Base-by-base conservation (phyloP, 1,284 basidiomycete genomes). In the Kwoniella shivajii region DNA sequence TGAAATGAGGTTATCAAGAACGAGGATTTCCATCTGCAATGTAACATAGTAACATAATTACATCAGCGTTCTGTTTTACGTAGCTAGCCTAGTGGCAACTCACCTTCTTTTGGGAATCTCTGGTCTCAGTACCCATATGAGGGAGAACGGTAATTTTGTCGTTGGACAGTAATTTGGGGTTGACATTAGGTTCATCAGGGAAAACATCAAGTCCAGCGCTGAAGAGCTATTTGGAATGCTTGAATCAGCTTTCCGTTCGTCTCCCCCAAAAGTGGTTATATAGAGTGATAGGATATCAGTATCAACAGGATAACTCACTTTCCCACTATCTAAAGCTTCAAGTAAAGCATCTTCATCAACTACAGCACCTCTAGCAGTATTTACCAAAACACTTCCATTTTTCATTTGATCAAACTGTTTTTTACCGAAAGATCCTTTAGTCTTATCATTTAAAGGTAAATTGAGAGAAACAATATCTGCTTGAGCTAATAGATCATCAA, bases 131-230 rank as follows among this genome's bases (percentile, higher is more conserved):
- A 36, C 92, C 92, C 86, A 94, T 87, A 74, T 94, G 92, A 1
- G 92, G 92, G 18, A 95, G 82, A 13, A 95, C 81, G 14, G 87
- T 88, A 60, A 90, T 86, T 65, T 91, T 87, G 29, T 88, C 85
- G 77, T 91, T 90, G 13, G 85, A 83, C 57, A 92, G 81, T 37
- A 94, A 79, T 20, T 86, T 84, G 1, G 88, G 87, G 75, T 94
- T 90, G 52, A 95, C 86, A 42, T 86, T 78, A 1, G 92, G 92
- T 75, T 96, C 92, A 74, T 92, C 82, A 4, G 90, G 90, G 80
- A 84, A 96, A 29, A 95, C 92, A 65, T 96, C 93, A 22, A 97
- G 81, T 22, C 93, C 93, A 20, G 90, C 88, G 2, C 86, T 86
- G 92, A 69, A 29, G 34, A 56, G 45, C 52, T 62, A 24, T 31